These are phyloP conservation scores for Saccharomycopsis amapae DNA, from an alignment of 805 yeast genomes.

Conservation along the genomic window DNA sequence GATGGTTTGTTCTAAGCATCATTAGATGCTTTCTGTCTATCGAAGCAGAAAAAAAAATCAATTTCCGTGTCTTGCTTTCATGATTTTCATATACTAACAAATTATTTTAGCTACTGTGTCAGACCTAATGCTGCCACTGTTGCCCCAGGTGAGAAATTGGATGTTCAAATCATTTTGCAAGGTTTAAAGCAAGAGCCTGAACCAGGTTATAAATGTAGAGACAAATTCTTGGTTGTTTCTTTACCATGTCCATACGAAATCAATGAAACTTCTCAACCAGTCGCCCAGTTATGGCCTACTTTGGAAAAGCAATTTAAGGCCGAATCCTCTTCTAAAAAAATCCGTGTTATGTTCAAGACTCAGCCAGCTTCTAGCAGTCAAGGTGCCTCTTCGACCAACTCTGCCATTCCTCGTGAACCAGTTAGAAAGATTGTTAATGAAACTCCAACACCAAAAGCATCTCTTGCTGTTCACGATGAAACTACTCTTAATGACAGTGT, in stretches of 20 bases:
- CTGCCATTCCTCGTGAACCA: constrained; percentile 21
- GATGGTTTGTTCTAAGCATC: background rate
- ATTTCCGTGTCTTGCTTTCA: background rate
- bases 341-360: constrained; percentile 47
- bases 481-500: constrained; percentile 23
- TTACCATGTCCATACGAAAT: constrained; percentile 58
- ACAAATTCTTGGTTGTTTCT: constrained; percentile 85
- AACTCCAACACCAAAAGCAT: constrained; percentile 24
- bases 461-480: constrained; percentile 20
- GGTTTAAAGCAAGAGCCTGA: constrained; percentile 74
- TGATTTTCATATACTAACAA: background rate
- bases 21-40: background rate
- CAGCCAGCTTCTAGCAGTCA: constrained; percentile 13
- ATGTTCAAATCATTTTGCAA: constrained; percentile 78
- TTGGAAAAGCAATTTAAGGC: constrained; percentile 54
- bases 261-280: constrained; percentile 38
- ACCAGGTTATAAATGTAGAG: constrained; percentile 71
- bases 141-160: constrained; percentile 62
- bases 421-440: too few relatives aligned
- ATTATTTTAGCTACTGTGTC: constrained; percentile 53
- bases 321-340: constrained; percentile 54
- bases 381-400: constrained; percentile 21
- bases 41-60: background rate
- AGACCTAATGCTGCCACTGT: constrained; percentile 89
- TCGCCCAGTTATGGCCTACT: constrained; percentile 69